Evolutionary conservation across 495 filamentous ascomycete species (phyloP), one percentile per base, ranked within the genome.

Genomic region (Trichoderma orchidacearum): DNA sequence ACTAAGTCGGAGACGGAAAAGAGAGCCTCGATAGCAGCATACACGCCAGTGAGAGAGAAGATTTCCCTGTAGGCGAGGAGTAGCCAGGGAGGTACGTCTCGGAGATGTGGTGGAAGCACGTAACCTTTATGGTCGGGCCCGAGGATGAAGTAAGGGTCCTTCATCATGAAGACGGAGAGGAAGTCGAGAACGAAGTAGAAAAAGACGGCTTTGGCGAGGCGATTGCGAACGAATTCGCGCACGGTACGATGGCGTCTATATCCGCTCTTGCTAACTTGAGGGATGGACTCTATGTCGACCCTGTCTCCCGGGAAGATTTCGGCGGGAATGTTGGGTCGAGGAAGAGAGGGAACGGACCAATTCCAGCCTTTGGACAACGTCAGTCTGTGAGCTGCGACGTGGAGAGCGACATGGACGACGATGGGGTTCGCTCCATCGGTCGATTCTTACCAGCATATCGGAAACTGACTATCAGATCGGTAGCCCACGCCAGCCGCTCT

Each of bases 131-230:
- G 31, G 51, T 59, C 64, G n/a, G 72, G 72, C 8, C 75, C 66
- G 67, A 70, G 48, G 64, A 69, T 69, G 69, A 90, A 95, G 74
- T 92, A 95, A 0, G 84, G 81, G 62, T 95, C 90, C 17, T 75
- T 72, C 58, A 85, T 83, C 63, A 86, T 81, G 48, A 83, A 48
- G 8, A 80, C 69, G 64, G 87, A 86, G 48, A 85, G 65, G 32
- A 80, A 30, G 64, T 95, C 90, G 18, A 91, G 69, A 32, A 74
- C 28, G 29, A 93, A 62, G 63, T 85, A 90, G 63, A 70, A 64
- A 9, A 74, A 63, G 21, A 81, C 32, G 23, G 85, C 76, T 2
- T 57, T 66, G 3, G 64, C 60, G 1, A 82, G 60, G 13, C 80
- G 76, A 21, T 64, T 55, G 30, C 64, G 64, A 30, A 89, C 61